phyloP scores from a whole-genome alignment of 2,329 filamentous ascomycete genomes.

The Fusarium oligoseptatum region DNA sequence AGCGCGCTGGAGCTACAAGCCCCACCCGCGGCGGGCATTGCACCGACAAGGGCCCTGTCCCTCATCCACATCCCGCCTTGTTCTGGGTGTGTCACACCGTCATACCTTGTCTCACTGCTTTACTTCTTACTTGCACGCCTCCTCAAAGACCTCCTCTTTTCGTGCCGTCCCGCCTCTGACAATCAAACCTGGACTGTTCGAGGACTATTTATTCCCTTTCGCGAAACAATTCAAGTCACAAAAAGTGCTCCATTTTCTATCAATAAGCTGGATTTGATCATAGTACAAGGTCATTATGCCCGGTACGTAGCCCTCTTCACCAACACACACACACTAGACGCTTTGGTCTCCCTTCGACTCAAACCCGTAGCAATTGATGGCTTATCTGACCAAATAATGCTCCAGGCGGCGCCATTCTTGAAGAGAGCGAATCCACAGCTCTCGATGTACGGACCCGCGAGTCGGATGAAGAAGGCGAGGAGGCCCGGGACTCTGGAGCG shows the following conservation, averaged over 20 bases:
- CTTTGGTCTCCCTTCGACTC: constrained; percentile 2
- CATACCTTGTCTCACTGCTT: constrained; percentile 28
- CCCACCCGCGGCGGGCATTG: constrained; percentile 20
- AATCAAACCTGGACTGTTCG: neutral
- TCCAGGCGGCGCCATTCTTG: constrained; percentile 30
- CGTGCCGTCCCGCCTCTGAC: constrained; percentile 1
- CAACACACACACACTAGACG: constrained; percentile 12
- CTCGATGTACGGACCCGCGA: constrained; percentile 47
- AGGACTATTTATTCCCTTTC: neutral
- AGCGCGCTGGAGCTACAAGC: constrained; percentile 13
- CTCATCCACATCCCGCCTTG: constrained; percentile 12
- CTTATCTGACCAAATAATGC: constrained; percentile 23
- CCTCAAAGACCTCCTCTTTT: constrained; percentile 14
- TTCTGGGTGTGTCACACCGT: constrained; percentile 36
- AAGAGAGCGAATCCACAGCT: constrained; percentile 40
- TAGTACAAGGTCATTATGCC: constrained; percentile 33
- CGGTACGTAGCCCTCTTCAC: constrained; percentile 41
- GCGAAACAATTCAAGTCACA: neutral
- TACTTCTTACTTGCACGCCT: constrained; percentile 32
- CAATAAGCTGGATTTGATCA: neutral
- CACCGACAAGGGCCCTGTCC: constrained; percentile 22
- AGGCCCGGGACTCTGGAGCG: constrained; percentile 39
- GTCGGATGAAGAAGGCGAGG: constrained; percentile 51
- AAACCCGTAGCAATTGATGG: constrained; percentile 7
- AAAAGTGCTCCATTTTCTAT: neutral